phyloP scores from a whole-genome alignment of 2,329 filamentous ascomycete genomes.

The Trichoderma brevicompactum region DNA sequence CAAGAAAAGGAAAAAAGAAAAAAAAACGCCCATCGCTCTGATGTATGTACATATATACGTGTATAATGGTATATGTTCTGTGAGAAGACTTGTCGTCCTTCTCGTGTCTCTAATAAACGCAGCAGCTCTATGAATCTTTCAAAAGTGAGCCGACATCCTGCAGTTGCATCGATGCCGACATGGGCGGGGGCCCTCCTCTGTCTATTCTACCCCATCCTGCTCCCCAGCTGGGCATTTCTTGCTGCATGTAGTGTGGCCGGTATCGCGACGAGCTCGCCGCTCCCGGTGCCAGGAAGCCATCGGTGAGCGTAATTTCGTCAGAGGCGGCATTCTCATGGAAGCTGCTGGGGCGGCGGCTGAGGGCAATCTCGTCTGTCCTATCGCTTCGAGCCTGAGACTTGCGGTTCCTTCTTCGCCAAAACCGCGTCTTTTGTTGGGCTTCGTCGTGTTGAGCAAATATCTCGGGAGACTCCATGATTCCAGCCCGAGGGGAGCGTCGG shows the following conservation, averaged over 20 bases:
- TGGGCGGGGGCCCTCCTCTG: conserved; percentile 37
- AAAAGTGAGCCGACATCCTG: conserved; percentile 30
- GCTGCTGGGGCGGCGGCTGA: conserved; percentile 37
- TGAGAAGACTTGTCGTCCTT: neutral
- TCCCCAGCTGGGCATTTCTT: conserved; percentile 38
- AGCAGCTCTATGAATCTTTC: conserved; percentile 23
- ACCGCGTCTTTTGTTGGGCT: conserved; percentile 34
- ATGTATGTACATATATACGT: conserved; percentile 20
- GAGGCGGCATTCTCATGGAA: conserved; percentile 34
- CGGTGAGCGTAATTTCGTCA: conserved; percentile 26
- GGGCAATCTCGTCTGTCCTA: conserved; percentile 41
- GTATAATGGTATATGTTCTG: conserved; percentile 9
- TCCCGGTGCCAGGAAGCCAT: conserved; percentile 15
- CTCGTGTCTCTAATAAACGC: conserved; percentile 2
- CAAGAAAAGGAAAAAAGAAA: neutral
- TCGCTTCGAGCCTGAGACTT: conserved; percentile 38
- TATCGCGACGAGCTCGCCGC: conserved; percentile 3
- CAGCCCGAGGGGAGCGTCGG: conserved; percentile 42
- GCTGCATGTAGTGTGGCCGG: conserved; percentile 20
- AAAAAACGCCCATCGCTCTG: conserved; percentile 20
- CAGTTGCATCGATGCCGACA: conserved; percentile 29
- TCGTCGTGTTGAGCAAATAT: conserved; percentile 35
- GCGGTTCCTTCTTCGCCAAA: conserved; percentile 39
- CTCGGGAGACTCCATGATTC: conserved; percentile 52
- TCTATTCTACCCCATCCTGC: conserved; percentile 42